phyloP scores from a whole-genome alignment of 257 asterid species.

The Nicotiana attenuata region DNA sequence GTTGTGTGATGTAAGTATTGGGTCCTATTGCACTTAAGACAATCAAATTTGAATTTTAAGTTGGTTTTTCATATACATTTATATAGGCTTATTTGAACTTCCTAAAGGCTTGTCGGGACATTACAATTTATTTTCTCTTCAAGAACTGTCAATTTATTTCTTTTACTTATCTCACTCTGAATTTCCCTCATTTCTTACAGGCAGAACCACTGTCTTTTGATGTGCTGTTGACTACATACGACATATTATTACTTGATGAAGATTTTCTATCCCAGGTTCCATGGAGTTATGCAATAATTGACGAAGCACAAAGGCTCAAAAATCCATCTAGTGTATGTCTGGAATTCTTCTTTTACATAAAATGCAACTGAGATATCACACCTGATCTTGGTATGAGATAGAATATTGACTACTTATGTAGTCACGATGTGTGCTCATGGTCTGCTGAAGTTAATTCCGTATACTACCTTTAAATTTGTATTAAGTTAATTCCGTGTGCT shows the following conservation, averaged over 20 bases:
- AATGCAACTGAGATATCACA: background rate
- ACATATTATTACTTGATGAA: slow-evolving; percentile 77
- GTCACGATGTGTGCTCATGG: background rate
- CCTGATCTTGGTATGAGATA: slow-evolving; percentile 2
- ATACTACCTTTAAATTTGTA: background rate
- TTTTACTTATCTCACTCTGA: background rate
- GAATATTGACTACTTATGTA: background rate
- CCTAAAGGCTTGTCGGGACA: background rate
- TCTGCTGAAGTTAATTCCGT: background rate
- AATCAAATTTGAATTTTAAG: background rate
- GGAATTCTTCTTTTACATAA: background rate
- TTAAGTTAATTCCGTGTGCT: background rate
- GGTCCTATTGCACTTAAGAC: background rate
- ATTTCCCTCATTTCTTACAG: slow-evolving; percentile 35
- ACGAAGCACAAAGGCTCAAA: slow-evolving; percentile 94
- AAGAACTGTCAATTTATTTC: background rate
- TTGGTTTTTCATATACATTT: background rate
- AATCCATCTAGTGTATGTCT: slow-evolving; percentile 78
- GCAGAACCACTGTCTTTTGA: slow-evolving; percentile 63
- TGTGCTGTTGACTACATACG: slow-evolving; percentile 83
- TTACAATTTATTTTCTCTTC: background rate
- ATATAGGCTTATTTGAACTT: background rate
- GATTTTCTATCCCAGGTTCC: slow-evolving; percentile 86
- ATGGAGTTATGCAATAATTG: slow-evolving; percentile 83
- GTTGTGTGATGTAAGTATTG: slow-evolving; percentile 33